A percentile compares a stretch with the other conserved stretches of the same genome.
Conservation (phyloP, 345 rosid species). For the Bruguiera parviflora region DNA sequence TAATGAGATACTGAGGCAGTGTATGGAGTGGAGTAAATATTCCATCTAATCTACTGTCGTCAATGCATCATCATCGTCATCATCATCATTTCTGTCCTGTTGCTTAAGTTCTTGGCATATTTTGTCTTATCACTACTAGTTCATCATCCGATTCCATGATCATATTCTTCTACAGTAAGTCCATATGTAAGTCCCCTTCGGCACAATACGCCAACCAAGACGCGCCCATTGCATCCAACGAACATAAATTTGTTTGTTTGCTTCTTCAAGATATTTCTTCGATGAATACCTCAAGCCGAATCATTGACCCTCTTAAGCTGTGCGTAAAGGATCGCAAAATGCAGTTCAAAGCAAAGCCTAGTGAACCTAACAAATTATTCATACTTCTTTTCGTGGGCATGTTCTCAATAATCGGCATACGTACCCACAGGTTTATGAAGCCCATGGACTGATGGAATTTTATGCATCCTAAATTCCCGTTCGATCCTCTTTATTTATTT, state of each 20-base stretch:
- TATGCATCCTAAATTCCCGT: neutral
- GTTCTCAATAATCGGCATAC: too few species aligned
- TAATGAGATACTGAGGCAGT: too few species aligned
- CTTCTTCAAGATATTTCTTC: constrained; percentile 17
- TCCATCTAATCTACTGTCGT: too few species aligned
- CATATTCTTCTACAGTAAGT: constrained; percentile 1
- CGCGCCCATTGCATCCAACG: neutral
- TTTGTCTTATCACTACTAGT: constrained; percentile 6
- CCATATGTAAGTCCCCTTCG: neutral
- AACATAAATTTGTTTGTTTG: constrained; percentile 3
- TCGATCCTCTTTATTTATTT: neutral
- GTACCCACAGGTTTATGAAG: too few species aligned
- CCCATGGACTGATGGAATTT: too few species aligned
- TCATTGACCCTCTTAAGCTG: neutral
- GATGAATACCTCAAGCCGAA: neutral
- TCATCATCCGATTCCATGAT: neutral
- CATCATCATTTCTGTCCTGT: constrained; percentile 2
- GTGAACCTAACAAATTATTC: too few species aligned
- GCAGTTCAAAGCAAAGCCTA: neutral
- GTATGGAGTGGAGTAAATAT: too few species aligned
- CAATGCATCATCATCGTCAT: neutral
- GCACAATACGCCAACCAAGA: constrained; percentile 18
- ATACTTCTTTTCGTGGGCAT: too few species aligned
- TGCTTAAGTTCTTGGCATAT: neutral
- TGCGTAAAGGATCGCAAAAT: neutral